Evolutionary conservation across 176 grass and related monocot genomes (phyloP).

Genomic region (Stipa capillata): DNA sequence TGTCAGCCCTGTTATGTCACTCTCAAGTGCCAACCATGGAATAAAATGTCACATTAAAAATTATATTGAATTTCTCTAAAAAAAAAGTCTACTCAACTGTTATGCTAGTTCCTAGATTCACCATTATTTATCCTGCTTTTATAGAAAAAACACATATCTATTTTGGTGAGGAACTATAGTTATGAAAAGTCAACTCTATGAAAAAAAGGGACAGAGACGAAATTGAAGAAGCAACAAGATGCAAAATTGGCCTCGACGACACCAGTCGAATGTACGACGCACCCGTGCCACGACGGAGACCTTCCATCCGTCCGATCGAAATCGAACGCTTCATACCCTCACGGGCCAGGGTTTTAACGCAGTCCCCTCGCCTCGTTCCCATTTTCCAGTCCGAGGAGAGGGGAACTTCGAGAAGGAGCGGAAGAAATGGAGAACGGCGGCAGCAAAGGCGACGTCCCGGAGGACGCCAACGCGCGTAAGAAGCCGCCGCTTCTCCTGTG

Average conservation of each 20-base stretch:
- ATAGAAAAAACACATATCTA: too few species aligned
- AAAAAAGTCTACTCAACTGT: too few species aligned
- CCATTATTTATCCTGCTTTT: too few species aligned
- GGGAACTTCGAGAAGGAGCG: background rate
- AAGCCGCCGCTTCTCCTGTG: background rate
- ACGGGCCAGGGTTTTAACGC: background rate
- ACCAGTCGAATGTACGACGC: background rate
- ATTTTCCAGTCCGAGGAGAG: background rate
- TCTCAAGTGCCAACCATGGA: too few species aligned
- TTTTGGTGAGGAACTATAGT: too few species aligned
- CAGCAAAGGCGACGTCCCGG: slow-evolving; percentile 49
- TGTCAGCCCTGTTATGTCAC: too few species aligned
- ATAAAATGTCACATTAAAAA: too few species aligned
- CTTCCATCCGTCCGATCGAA: background rate
- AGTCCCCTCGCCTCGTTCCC: background rate
- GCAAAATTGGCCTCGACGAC: background rate
- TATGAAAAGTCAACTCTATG: too few species aligned
- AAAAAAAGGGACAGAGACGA: background rate
- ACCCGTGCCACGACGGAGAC: background rate
- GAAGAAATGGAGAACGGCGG: slow-evolving; percentile 25
- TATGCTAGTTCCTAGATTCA: too few species aligned
- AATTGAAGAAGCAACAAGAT: background rate
- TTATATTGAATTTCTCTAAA: too few species aligned
- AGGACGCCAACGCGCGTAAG: slow-evolving; percentile 87
- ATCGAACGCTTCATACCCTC: background rate